Base-by-base conservation (phyloP, 495 filamentous ascomycete genomes). In the Neurospora hispaniola region DNA sequence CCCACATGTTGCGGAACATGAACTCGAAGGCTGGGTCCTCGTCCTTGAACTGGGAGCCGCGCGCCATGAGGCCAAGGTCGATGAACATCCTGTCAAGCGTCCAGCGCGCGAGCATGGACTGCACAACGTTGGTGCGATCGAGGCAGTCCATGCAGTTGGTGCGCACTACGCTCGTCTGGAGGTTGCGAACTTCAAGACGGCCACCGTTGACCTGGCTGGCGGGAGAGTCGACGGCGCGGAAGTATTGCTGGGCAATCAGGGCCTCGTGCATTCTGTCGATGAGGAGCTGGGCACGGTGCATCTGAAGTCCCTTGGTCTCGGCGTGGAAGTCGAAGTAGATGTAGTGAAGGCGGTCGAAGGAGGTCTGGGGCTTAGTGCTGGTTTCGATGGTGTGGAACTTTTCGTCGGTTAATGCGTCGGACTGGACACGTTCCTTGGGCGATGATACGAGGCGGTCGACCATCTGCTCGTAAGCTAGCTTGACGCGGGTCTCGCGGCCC, bases 91-190 rank as follows among this genome's bases (percentile, higher is more conserved):
- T 89, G 70, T 92, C 94, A n/a, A 98, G 81, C 14, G 90, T 90
- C 88, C 89, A 94, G 70, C 94, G 91, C 23, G 91, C 96, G 23
- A 99, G 86, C 91, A 97, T 96, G 78, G 92, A 96, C 80, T 99
- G 96, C 3, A 99, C 92, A 11, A 99, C 94, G 79, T 99, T 99
- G 69, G 96, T 99, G 71, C 96, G 93, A 81, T 99, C 96, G 12
- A 99, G 87, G 76, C 96, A 99, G 83, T 99, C 96, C 96, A 99
- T 98, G 81, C 96, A 99, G 78, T 99, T 99, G 27, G 96, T 98
- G 59, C 96, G 90, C 35, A 99, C 93, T 11, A 98, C 94, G 74
- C 90, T 91, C 5, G 88, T 91, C 83, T 99, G 96, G 69, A 85
- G 85, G 69, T 88, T 90, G 40, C 94, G 90, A 44, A 92, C 87